Evolutionary conservation across 2,329 filamentous ascomycete species (phyloP).

Genomic region (Lojkania enalia): DNA sequence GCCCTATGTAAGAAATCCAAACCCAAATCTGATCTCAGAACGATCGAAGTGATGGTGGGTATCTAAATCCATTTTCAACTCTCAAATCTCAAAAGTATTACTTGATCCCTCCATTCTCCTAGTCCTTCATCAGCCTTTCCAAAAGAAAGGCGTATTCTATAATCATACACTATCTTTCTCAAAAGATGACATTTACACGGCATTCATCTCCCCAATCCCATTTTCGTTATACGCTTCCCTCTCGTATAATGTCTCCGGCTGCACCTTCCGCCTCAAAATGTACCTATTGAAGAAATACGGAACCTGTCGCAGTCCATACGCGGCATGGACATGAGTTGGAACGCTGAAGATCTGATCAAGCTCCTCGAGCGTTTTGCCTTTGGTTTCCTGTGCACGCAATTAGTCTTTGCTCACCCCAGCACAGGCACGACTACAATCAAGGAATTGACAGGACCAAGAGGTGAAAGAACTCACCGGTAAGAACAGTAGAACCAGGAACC

Average conservation of each 20-base stretch:
- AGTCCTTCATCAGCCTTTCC: neutral
- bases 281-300: constrained; percentile 40
- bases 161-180: neutral
- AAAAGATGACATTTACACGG: constrained; percentile 9
- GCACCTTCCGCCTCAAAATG: constrained; percentile 19
- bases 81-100: neutral
- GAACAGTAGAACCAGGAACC: constrained; percentile 55
- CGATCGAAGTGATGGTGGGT: constrained; percentile 1
- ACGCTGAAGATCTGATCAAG: constrained; percentile 60
- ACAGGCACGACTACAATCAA: neutral
- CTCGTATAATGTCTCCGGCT: constrained; percentile 18
- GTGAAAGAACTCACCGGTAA: constrained; percentile 38
- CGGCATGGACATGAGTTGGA: constrained; percentile 43
- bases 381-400: constrained; percentile 45
- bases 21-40: too few species aligned
- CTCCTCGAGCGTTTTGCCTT: constrained; percentile 39
- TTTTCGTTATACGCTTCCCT: constrained; percentile 2
- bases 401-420: neutral
- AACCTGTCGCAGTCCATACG: constrained; percentile 32
- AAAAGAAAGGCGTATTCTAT: neutral
- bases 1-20: too few species aligned
- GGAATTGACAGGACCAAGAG: neutral
- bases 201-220: constrained; percentile 12
- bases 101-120: neutral
- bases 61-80: neutral